Percentiles rank a stretch among this genome's conserved stretches.
Evolutionary conservation across 352 stramenopile genomes (phyloP).

Genomic region (Blastocystis sp.): DNA sequence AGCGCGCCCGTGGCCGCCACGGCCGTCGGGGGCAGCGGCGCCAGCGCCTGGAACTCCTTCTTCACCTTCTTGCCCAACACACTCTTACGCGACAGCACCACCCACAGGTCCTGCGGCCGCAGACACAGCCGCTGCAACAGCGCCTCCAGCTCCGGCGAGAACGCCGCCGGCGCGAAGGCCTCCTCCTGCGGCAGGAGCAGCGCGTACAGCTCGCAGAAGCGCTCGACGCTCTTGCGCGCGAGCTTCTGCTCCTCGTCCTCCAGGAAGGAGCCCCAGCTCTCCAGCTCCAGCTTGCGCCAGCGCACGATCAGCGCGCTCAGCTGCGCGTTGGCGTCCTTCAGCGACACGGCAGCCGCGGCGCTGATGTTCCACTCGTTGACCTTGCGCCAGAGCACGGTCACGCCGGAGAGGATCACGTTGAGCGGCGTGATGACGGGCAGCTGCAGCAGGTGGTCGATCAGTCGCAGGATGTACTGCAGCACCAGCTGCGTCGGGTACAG

Average conservation of each 20-base stretch:
- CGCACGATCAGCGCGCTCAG: slow-evolving; percentile 89
- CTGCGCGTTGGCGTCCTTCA: slow-evolving; percentile 83
- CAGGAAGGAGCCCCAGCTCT: slow-evolving; percentile 91
- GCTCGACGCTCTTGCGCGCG: slow-evolving; percentile 30
- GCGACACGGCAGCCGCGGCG: slow-evolving; percentile 84
- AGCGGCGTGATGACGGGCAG: slow-evolving; percentile 74
- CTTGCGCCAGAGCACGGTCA: slow-evolving; percentile 91
- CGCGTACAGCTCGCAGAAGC: slow-evolving; percentile 78
- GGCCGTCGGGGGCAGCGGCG: not conserved
- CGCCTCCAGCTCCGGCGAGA: not conserved
- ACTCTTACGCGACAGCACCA: slow-evolving; percentile 5
- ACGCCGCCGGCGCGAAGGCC: not conserved
- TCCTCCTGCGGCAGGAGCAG: slow-evolving; percentile 78
- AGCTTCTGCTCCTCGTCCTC: slow-evolving; percentile 77
- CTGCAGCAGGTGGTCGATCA: slow-evolving; percentile 78
- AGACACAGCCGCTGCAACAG: not conserved
- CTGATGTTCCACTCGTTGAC: slow-evolving; percentile 98
- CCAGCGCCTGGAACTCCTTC: not conserved
- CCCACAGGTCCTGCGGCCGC: slow-evolving; percentile 53
- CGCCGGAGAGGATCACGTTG: slow-evolving; percentile 84
- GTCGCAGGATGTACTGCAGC: slow-evolving; percentile 65
- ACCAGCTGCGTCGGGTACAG: slow-evolving; percentile 67
- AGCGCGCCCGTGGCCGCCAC: slow-evolving; percentile 4
- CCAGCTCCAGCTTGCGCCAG: slow-evolving; percentile 95
- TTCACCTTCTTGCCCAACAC: not conserved